Evolutionary conservation across 495 filamentous ascomycete genomes (phyloP).

Genomic region (Bathelium albidoporum): DNA sequence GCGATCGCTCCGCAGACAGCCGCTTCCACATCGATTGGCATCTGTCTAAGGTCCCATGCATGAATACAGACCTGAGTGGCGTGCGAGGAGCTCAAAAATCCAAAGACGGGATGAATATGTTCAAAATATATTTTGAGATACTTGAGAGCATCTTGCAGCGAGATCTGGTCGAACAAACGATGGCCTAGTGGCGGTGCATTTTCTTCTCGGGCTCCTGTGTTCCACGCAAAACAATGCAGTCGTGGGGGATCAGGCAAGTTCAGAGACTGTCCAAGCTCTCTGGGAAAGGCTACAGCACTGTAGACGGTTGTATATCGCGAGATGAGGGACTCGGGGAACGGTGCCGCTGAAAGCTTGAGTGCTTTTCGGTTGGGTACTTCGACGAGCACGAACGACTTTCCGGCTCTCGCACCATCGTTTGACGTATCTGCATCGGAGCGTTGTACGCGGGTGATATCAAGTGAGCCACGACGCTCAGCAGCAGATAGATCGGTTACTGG

Average conservation of each 20-base stretch:
- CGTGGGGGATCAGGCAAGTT: constrained; percentile 40
- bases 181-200: not conserved
- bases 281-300: constrained; percentile 42
- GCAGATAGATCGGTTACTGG: not conserved
- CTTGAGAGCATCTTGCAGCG: not conserved
- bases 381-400: not conserved
- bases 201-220: constrained; percentile 34
- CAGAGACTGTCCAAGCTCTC: constrained; percentile 39
- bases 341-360: constrained; percentile 14
- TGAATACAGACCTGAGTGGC: not conserved
- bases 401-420: not conserved
- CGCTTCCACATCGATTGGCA: not conserved
- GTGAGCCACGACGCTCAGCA: not conserved
- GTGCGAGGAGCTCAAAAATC: constrained; percentile 33
- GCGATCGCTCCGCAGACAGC: constrained; percentile 39
- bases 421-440: constrained; percentile 10
- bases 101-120: constrained; percentile 39
- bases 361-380: not conserved
- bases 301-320: constrained; percentile 36
- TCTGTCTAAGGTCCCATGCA: not conserved
- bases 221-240: constrained; percentile 45
- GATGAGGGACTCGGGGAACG: constrained; percentile 18
- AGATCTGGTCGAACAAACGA: not conserved
- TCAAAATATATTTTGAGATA: constrained; percentile 34
- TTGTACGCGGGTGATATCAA: constrained; percentile 3